Base-by-base conservation (phyloP, 2,329 filamentous ascomycete species). In the Colletotrichum tofieldiae region DNA sequence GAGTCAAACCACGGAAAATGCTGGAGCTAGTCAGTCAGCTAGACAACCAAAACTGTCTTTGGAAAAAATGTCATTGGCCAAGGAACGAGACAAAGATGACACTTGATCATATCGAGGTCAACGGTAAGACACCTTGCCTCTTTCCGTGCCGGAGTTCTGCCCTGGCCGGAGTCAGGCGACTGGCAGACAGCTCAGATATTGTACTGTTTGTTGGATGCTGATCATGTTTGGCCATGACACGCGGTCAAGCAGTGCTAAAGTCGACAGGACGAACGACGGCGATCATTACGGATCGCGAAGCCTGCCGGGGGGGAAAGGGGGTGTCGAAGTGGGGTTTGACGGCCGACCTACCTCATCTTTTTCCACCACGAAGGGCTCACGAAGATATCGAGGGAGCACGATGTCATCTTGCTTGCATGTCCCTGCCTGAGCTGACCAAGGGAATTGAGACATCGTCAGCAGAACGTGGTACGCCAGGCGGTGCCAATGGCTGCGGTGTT, bases 371-470 rank as follows among this genome's bases (percentile, higher is more conserved):
- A 6, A 60, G 43, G 8, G 14, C 20, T 32, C 23, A 63, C 69
- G 69, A 72, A 52, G 69, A 69, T 64, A 49, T 54, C 4, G 23
- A 32, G n/a, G 43, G 43, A 41, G 60, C 11, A 45, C 26, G 16
- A 41, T 54, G 43, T n/a, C 18, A 52, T 18, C 39, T 26, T 26
- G 8, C 18, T 1, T 41, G 43, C 29, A 23, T 32, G 43, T 52
- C 41, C 52, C 29, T 68, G 52, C 59, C 58, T 54, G 65, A 37
- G 9, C 11, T 47, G 58, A 47, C 9, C 29, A 9, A 26, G 47
- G 35, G 16, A 47, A 37, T 51, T 52, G 51, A 72, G 65, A 72
- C 59, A 69, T 59, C 45, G 58, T 72, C 65, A 69, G 18, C 58
- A 60, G 43, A 64, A 72, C 59, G 59, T 72, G 65, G 69, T 3